Evolutionary conservation across 176 grass and related monocot species (phyloP).

Genomic region (Hyparrhenia diplandra): DNA sequence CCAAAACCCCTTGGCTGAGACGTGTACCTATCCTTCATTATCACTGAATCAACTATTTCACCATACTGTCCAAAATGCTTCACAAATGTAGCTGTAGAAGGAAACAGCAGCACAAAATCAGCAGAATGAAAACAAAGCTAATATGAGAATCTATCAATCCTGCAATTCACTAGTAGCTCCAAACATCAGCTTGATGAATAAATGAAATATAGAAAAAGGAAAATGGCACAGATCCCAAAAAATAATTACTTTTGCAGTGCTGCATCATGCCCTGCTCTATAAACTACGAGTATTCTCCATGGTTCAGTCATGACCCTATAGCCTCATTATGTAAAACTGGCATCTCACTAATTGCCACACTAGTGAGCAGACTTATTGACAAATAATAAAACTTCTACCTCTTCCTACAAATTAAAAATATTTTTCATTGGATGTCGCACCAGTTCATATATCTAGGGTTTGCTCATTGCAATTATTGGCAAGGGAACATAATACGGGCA

Average conservation of each 20-base stretch:
- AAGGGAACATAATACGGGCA: neutral
- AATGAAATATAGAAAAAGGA: neutral
- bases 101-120: conserved; percentile 22
- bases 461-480: neutral
- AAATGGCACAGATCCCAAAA: neutral
- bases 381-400: too few relatives aligned
- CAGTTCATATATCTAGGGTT: too few relatives aligned
- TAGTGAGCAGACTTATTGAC: neutral
- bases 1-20: conserved; percentile 89
- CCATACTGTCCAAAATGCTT: conserved; percentile 88
- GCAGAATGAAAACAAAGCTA: neutral
- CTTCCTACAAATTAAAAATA: neutral
- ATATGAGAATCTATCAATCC: neutral
- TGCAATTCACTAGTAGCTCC: neutral
- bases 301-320: neutral
- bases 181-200: neutral
- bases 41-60: conserved; percentile 79
- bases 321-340: neutral
- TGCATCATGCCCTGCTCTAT: neutral
- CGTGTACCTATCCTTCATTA: conserved; percentile 86
- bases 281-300: neutral
- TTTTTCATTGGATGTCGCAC: neutral
- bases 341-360: neutral
- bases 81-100: conserved; percentile 49
- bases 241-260: neutral